Evolutionary conservation across 2,329 filamentous ascomycete genomes (phyloP), one percentile per base, ranked within the genome.

Genomic region (Fusarium sulawesiense): DNA sequence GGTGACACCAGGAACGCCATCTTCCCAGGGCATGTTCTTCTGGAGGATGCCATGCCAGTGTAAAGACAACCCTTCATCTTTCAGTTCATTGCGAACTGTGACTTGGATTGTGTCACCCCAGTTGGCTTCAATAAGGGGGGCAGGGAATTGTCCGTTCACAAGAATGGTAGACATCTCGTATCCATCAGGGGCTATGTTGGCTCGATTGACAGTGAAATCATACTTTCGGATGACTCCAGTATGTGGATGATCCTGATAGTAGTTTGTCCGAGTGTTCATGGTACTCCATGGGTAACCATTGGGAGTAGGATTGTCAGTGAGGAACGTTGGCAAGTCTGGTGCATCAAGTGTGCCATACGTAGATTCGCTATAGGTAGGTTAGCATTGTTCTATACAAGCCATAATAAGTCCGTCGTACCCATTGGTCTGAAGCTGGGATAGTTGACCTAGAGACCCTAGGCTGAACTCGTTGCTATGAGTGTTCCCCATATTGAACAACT

Each of bases 81-180:
- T 86, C 14, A 94, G 87, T 51, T 89, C 86, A 79, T 96, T 96
- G 78, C 88, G 85, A 58, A 94, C 85, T 30, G 88, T 89, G 45
- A 93, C 87, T 56, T 91, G 80, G 47, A 89, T 84, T 27, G 80
- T 86, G 72, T 90, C 88, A 41, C 88, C 88, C 87, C 87, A 90
- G 76, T 89, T 85, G 20, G 86, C 89, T 64, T 86, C 84, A 56
- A 94, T 88, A 16, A 85, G 82, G 2, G 91, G 92, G 0, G 90
- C 92, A 1, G 91, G 91, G 64, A 87, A 90, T 45, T 88, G 84
- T 11, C 86, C 87, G 75, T 92, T 91, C 75, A 92, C 81, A 30
- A 92, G 82, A 63, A 94, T 84, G 6, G 83, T 84, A 7, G 80
- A 61, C 77, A 82, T 61, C 56, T 84, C 76, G 58, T 88, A 86